Evolutionary conservation across 345 rosid genomes (phyloP).

Genomic region (Salix suchowensis): DNA sequence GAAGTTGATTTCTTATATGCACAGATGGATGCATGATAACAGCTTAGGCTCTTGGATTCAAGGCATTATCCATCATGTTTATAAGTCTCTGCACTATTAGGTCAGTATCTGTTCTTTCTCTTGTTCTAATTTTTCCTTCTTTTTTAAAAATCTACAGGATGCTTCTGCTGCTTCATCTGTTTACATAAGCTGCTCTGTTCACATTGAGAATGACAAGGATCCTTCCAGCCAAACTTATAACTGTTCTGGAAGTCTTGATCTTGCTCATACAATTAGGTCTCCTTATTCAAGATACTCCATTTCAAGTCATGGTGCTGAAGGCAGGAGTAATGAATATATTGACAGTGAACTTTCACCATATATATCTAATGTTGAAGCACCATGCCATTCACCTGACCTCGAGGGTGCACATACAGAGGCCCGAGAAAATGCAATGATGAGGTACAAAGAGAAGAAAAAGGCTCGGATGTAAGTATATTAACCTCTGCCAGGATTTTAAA

Average conservation of each 20-base stretch:
- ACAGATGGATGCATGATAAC: background rate
- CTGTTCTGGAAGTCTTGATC: conserved; percentile 9
- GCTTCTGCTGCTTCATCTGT: conserved; percentile 18
- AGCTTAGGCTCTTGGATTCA: background rate
- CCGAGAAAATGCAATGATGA: conserved; percentile 45
- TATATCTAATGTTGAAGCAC: conserved; percentile 21
- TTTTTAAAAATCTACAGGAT: conserved; percentile 17
- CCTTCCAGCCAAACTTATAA: conserved; percentile 17
- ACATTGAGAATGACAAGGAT: conserved; percentile 16
- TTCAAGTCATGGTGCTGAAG: conserved; percentile 37
- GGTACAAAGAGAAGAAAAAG: conserved; percentile 64
- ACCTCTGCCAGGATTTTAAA: background rate
- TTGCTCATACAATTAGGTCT: conserved; percentile 24
- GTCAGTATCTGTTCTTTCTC: background rate
- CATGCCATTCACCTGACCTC: conserved; percentile 28
- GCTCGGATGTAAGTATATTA: conserved; percentile 43
- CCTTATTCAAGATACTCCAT: conserved; percentile 41
- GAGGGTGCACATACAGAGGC: conserved; percentile 33
- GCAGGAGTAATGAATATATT: conserved; percentile 28
- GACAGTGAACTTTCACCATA: conserved; percentile 34
- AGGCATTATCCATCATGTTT: background rate
- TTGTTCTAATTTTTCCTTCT: background rate
- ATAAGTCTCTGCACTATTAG: background rate
- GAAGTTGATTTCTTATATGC: background rate
- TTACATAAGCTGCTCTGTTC: conserved; percentile 4